Conservation (phyloP, 1,139 yeast genomes). For the Kodamaea arcana region DNA sequence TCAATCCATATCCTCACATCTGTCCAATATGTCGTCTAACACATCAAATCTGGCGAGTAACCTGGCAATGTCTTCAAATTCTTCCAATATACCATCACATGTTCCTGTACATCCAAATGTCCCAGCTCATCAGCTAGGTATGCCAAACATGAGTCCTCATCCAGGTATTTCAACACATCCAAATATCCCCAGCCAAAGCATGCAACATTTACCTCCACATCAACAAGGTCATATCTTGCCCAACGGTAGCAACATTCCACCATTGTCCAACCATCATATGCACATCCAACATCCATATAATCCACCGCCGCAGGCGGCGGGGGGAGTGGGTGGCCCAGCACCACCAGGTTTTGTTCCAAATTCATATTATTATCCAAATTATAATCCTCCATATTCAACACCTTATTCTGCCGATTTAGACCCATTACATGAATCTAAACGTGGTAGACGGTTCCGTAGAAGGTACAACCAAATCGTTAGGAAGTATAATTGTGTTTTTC, state of each 20-base stretch:
- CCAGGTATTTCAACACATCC: no score
- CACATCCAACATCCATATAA: not conserved
- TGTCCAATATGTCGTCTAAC: no score
- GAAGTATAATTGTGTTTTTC: constrained; percentile 56
- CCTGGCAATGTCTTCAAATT: no score
- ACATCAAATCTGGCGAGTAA: no score
- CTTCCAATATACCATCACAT: no score
- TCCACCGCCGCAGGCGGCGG: not conserved
- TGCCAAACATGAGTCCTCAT: no score
- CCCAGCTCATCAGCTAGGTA: no score
- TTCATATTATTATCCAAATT: not conserved
- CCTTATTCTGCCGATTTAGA: constrained; percentile 5
- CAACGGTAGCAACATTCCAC: not conserved
- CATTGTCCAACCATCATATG: not conserved
- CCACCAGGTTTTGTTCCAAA: not conserved
- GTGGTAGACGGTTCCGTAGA: constrained; percentile 52
- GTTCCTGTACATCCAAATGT: no score
- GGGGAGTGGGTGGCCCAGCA: no score
- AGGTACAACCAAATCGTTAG: constrained; percentile 69
- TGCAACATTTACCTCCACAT: not conserved
- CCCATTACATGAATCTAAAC: constrained; percentile 13
- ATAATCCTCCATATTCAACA: not conserved
- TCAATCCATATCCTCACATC: no score
- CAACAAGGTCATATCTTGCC: not conserved
- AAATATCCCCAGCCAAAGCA: not conserved